Evolutionary conservation across 2,329 filamentous ascomycete genomes (phyloP).

Genomic region (Trichophyton benhamiae): DNA sequence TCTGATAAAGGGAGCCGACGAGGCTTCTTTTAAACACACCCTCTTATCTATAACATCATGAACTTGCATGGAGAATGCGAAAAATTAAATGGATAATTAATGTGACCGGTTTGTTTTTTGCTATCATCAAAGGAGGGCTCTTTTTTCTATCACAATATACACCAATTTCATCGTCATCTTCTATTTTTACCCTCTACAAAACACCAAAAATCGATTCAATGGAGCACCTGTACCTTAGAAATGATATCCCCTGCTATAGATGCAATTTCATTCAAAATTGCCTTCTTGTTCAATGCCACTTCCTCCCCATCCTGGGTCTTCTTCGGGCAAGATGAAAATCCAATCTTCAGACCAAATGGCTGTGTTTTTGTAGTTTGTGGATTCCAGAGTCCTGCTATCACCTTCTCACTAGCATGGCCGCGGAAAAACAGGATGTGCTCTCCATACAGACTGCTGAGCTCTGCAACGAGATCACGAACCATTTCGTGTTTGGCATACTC

Average conservation of each 20-base stretch:
- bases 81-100: background rate
- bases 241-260: constrained; percentile 53
- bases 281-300: constrained; percentile 28
- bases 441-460: constrained; percentile 55
- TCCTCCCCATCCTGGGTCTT: constrained; percentile 13
- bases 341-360: constrained; percentile 26
- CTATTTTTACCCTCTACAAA: constrained; percentile 1
- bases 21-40: background rate
- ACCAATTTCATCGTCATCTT: background rate
- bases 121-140: too few relatives aligned
- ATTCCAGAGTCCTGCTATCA: constrained; percentile 55
- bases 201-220: constrained; percentile 1
- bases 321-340: constrained; percentile 23
- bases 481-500: constrained; percentile 47
- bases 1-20: background rate
- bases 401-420: constrained; percentile 45
- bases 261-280: constrained; percentile 35
- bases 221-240: constrained; percentile 47
- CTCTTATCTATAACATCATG: background rate
- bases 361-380: constrained; percentile 32
- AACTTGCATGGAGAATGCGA: background rate
- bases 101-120: background rate
- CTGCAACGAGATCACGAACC: constrained; percentile 49
- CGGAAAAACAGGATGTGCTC: constrained; percentile 69
- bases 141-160: constrained; percentile 1